Base-by-base conservation (phyloP, 208 protist species). In the Hexamita inflata region DNA sequence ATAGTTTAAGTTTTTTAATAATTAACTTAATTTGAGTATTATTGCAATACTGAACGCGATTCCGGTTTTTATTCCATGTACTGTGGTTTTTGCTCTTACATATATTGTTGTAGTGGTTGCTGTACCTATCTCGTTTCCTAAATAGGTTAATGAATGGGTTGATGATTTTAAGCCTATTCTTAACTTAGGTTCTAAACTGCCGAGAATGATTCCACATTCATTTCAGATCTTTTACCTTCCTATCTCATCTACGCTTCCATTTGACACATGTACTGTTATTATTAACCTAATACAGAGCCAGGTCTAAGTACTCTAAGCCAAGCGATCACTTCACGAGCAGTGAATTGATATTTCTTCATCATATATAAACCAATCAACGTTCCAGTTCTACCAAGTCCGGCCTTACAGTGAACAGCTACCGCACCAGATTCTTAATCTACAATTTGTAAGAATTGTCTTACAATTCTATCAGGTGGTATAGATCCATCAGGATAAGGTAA, bases 351-450 rank as follows among this genome's bases (percentile, higher is more conserved):
- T 68, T 93, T 82, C 62, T 90, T 90, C 84, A 94, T 94, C 68
- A 94, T 82, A 74, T 90, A 92, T 28, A 85, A 81, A 0, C 76
- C 87, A 58, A 93, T 91, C 15, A 95, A 76, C 11, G 92, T 93
- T 28, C 93, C 93, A n/a, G 92, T 96, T 49, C 92, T 80, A 45
- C 93, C 93, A 13, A 96, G 83, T 24, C 93, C 93, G 0, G 93
- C 91, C 59, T 91, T 90, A 78, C 93, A 96, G 82, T 96, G 93
- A 38, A 95, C 86, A 28, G 92, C 91, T 2, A 94, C 38, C 1
- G 35, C 83, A 0, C 78, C 86, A 64, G 68, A 45, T 34, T 83
- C 81, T 53, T 80, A 80, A 75, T 95, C 90, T 28, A 82, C 77
- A 28, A 88, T 86, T 2, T 86, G 58, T 45, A 97, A 77, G 75